A percentile compares a stretch with the other conserved stretches of the same genome.
These are phyloP conservation scores for Stephania japonica DNA, from an alignment of 164 flowering plant genomes.

Conservation along the genomic window DNA sequence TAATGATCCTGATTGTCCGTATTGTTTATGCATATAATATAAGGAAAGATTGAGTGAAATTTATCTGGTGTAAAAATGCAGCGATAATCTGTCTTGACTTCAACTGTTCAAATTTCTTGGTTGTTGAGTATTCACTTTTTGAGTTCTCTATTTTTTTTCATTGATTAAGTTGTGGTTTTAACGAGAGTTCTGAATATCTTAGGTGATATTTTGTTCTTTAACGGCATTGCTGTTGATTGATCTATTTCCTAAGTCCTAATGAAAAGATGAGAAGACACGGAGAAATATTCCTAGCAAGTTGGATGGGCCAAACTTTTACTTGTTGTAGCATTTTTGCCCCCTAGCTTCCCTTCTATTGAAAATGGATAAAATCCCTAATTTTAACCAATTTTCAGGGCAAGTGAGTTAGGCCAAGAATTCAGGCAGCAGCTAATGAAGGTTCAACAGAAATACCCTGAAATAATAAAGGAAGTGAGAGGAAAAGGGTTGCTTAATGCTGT, in stretches of 20 bases:
- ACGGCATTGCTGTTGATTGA: neutral
- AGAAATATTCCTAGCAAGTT: neutral
- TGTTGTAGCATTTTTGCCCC: neutral
- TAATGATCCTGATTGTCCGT: no score
- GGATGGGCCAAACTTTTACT: neutral
- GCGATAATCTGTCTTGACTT: neutral
- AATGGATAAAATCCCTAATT: neutral
- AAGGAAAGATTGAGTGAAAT: no score
- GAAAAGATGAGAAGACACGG: neutral
- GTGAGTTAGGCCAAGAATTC: constrained; percentile 64
- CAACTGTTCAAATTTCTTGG: neutral
- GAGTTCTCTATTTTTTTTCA: neutral
- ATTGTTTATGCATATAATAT: no score
- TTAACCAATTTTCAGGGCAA: constrained; percentile 45
- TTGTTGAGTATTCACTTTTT: neutral
- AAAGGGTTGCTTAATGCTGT: constrained; percentile 90
- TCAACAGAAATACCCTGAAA: constrained; percentile 58
- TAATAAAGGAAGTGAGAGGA: constrained; percentile 84
- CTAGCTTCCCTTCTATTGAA: neutral
- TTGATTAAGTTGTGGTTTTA: neutral
- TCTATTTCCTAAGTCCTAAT: neutral
- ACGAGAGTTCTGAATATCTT: neutral
- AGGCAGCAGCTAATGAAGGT: constrained; percentile 46
- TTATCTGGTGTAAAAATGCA: neutral
- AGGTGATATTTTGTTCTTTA: neutral